Percentiles rank a stretch among this genome's conserved stretches.
These are phyloP conservation scores for Microdochium trichocladiopsis DNA, from an alignment of 2,329 filamentous ascomycete species.

Conservation along the genomic window DNA sequence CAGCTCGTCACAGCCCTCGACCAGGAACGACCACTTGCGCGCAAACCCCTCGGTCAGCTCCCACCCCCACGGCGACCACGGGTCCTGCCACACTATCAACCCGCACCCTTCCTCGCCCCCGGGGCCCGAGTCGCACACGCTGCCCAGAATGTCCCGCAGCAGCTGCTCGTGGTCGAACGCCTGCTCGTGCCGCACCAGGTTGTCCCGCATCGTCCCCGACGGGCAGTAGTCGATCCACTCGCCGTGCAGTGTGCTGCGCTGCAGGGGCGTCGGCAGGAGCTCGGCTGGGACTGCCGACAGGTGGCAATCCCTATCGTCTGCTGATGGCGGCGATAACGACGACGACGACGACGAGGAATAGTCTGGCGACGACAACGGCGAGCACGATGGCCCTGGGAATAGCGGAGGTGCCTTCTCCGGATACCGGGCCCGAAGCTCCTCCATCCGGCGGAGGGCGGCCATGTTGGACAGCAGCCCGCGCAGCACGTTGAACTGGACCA, in stretches of 20 bases:
- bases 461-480: slow-evolving; percentile 25
- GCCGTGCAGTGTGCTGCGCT: slow-evolving; percentile 13
- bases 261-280: slow-evolving; percentile 14
- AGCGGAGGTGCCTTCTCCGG: slow-evolving; percentile 10
- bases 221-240: slow-evolving; percentile 14
- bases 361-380: not conserved
- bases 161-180: slow-evolving; percentile 8
- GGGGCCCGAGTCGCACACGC: not conserved
- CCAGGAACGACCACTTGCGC: slow-evolving; percentile 5
- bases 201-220: slow-evolving; percentile 12
- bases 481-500: slow-evolving; percentile 29
- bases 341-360: not conserved
- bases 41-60: slow-evolving; percentile 8
- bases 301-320: not conserved
- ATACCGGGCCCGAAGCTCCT: slow-evolving; percentile 6
- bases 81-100: slow-evolving; percentile 8
- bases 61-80: slow-evolving; percentile 7
- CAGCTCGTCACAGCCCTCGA: slow-evolving; percentile 7
- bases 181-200: slow-evolving; percentile 8
- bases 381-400: slow-evolving; percentile 5
- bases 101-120: slow-evolving; percentile 4
- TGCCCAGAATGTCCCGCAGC: slow-evolving; percentile 1
- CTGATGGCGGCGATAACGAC: not conserved
- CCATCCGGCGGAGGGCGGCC: slow-evolving; percentile 14
- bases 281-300: slow-evolving; percentile 8